phyloP scores from a whole-genome alignment of 2,329 filamentous ascomycete species.

The Arthrobotrys sphaeroides region DNA sequence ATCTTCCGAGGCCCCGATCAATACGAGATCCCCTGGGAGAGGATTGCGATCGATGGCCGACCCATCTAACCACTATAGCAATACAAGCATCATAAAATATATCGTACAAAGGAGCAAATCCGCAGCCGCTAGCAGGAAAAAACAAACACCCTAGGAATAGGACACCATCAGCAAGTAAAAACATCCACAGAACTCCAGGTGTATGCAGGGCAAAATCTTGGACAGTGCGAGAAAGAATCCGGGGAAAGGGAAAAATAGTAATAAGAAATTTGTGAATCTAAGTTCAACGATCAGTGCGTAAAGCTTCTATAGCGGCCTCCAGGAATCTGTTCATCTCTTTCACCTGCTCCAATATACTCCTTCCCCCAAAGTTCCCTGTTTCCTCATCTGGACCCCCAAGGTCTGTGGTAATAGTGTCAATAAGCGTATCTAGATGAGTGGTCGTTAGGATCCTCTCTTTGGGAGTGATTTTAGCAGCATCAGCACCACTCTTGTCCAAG shows the following conservation, averaged over 20 bases:
- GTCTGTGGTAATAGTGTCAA: conserved; percentile 35
- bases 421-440: conserved; percentile 21
- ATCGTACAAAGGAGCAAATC: background rate
- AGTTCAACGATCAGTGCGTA: conserved; percentile 12
- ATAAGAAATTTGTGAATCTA: background rate
- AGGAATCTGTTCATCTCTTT: conserved; percentile 49
- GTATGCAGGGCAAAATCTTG: conserved; percentile 14
- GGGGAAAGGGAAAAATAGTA: background rate
- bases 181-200: conserved; percentile 7
- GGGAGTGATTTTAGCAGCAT: conserved; percentile 8
- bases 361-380: background rate
- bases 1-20: background rate
- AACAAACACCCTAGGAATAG: background rate
- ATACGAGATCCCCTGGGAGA: background rate
- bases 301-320: conserved; percentile 30
- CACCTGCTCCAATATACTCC: conserved; percentile 44
- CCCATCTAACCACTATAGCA: background rate
- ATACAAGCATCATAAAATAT: background rate
- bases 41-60: background rate
- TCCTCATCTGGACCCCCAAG: conserved; percentile 6
- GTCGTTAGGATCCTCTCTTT: conserved; percentile 27
- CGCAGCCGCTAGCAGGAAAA: background rate
- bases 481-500: conserved; percentile 17
- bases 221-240: background rate
- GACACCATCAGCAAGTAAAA: conserved; percentile 3